Evolutionary conservation across 495 filamentous ascomycete genomes (phyloP), one percentile per base, ranked within the genome.

Genomic region (Jackrogersella minutella): DNA sequence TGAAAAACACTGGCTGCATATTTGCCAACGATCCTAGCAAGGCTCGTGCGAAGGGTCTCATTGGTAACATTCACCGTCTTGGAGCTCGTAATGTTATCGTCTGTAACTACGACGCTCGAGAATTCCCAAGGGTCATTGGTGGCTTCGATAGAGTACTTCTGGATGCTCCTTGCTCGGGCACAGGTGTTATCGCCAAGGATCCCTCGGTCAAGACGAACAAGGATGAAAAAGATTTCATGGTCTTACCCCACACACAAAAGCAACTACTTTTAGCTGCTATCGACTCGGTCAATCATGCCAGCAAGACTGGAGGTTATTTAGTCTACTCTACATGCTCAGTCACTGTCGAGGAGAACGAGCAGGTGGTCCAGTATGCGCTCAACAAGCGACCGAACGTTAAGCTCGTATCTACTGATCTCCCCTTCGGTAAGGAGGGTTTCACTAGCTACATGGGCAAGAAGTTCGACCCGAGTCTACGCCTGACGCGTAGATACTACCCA

Each of bases 21-120:
- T 95, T 98, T 75, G 95, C 95, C 68, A 98, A 98, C 80, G 95
- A 99, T 87, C 87, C 88, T 73, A 97, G 90, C 83, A 97, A 97
- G 72, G 76, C 87, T 34, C 91, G 95, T 85, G 85, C 94, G 24
- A 97, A 97, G 80, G 96, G 91, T 91, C 76, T 99, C 59, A 97
- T 98, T 70, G 95, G 95, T 79, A 99, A 99, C 80, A 92, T 98
- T 66, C 93, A 97, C 77, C 92, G 95, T 77, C 85, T 99, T 5
- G 95, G 95, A 33, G 91, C 87, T 67, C 91, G 92, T 74, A 99
- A 99, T 79, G 91, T 90, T 21, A 88, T 99, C 65, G 92, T 99
- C 14, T 97, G 91, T 82, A 93, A 94, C 78, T 90, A 97, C 77
- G 92, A 96, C 76, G 95, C 93, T 2, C 87, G 89, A 57, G 91